Percentiles rank a stretch among this genome's conserved stretches.
Conservation (phyloP, 441 rosid species). For the Viola pubescens region DNA sequence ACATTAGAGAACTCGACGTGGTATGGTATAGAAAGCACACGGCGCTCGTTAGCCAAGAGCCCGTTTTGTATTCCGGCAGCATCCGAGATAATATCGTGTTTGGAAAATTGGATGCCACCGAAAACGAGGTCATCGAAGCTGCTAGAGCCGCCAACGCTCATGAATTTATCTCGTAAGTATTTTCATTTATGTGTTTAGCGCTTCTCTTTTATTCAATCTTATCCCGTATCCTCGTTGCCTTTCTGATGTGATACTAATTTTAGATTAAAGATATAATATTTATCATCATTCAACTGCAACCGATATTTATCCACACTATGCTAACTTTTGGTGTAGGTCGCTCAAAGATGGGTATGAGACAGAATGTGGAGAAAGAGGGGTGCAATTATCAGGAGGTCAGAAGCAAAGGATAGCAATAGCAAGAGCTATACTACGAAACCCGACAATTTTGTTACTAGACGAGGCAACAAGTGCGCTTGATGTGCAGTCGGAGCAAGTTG, state of each 20-base stretch:
- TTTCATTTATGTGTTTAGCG: neutral
- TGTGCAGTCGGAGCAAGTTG: slow-evolving; percentile 66
- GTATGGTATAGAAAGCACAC: slow-evolving; percentile 63
- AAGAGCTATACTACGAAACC: slow-evolving; percentile 62
- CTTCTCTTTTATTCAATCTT: no score
- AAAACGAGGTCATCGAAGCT: slow-evolving; percentile 63
- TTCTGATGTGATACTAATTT: no score
- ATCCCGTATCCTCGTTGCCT: no score
- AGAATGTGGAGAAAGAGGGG: slow-evolving; percentile 80
- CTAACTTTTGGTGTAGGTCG: slow-evolving; percentile 27
- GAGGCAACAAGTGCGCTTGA: slow-evolving; percentile 89
- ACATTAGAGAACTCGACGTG: slow-evolving; percentile 51
- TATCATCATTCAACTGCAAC: no score
- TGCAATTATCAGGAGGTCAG: slow-evolving; percentile 86
- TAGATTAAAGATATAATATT: no score
- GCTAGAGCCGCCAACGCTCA: slow-evolving; percentile 89
- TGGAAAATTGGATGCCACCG: slow-evolving; percentile 59
- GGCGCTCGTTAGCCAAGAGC: slow-evolving; percentile 80
- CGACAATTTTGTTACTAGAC: slow-evolving; percentile 54
- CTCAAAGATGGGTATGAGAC: slow-evolving; percentile 67
- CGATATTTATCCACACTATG: neutral
- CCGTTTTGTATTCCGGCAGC: slow-evolving; percentile 66
- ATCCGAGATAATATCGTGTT: slow-evolving; percentile 60
- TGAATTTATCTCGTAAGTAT: slow-evolving; percentile 72
- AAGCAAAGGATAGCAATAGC: slow-evolving; percentile 79